A percentile compares a stretch with the other conserved stretches of the same genome.
Conservation (phyloP, 169 alveolate genomes). For the Cryptosporidium tyzzeri region DNA sequence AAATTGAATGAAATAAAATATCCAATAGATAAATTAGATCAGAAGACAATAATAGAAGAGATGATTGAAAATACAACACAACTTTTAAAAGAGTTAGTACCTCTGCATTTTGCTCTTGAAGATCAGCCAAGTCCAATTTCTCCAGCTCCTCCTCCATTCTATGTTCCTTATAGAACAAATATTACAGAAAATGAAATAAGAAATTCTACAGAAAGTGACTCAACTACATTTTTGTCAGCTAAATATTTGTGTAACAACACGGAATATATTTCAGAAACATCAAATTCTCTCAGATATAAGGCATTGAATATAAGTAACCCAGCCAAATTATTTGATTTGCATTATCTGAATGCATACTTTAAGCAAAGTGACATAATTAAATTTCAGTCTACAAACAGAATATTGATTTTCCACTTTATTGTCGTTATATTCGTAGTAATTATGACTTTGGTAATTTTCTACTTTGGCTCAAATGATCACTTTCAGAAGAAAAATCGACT, state of each 20-base stretch:
- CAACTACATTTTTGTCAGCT: constrained; percentile 67
- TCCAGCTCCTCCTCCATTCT: constrained; percentile 74
- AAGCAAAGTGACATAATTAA: constrained; percentile 17
- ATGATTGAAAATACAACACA: not conserved
- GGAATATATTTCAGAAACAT: constrained; percentile 6
- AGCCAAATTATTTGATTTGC: constrained; percentile 29
- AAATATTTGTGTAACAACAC: constrained; percentile 67
- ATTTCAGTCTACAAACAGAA: not conserved
- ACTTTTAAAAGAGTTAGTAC: constrained; percentile 15
- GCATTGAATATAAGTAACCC: constrained; percentile 40
- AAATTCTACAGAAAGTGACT: constrained; percentile 47
- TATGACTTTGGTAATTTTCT: constrained; percentile 5
- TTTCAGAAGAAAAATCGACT: constrained; percentile 49
- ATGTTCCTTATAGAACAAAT: constrained; percentile 34
- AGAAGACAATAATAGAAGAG: not conserved
- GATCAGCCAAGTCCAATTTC: constrained; percentile 74
- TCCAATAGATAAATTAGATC: constrained; percentile 1
- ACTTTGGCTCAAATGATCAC: constrained; percentile 47
- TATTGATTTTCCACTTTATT: constrained; percentile 29
- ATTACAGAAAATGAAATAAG: constrained; percentile 47
- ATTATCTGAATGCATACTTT: not conserved
- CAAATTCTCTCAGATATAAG: constrained; percentile 1
- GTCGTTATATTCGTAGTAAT: not conserved
- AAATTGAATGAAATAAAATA: constrained; percentile 17
- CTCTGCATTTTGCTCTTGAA: constrained; percentile 16